A percentile compares a stretch with the other conserved stretches of the same genome.
phyloP scores from a whole-genome alignment of 768 basidiomycete species.

The Porphyrellus cyaneotinctus region DNA sequence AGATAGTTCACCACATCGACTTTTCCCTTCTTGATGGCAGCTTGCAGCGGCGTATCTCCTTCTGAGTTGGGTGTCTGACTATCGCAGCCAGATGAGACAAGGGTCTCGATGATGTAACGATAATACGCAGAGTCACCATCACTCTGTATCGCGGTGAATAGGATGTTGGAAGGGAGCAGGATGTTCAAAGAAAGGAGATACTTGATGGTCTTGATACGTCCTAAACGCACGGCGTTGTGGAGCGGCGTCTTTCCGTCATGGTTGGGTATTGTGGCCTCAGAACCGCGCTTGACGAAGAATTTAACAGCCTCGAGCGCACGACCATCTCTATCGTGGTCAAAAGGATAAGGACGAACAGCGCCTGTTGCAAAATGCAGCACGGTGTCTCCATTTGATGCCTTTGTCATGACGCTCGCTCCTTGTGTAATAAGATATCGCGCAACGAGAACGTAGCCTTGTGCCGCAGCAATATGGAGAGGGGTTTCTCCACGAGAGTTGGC shows the following conservation, averaged over 20 bases:
- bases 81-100: conserved; percentile 1
- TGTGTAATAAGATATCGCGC: background rate
- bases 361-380: background rate
- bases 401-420: background rate
- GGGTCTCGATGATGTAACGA: background rate
- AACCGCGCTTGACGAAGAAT: background rate
- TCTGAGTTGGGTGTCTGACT: background rate
- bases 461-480: background rate
- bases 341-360: background rate
- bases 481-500: background rate
- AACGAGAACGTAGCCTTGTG: background rate
- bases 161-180: background rate
- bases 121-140: background rate
- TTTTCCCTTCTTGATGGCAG: background rate
- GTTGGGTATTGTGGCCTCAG: background rate
- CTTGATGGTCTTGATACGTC: background rate
- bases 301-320: background rate
- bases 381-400: background rate
- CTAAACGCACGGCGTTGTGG: background rate
- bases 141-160: background rate
- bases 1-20: conserved; percentile 1
- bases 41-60: background rate
- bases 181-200: background rate
- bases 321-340: background rate
- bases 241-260: background rate